Evolutionary conservation across 768 basidiomycete species (phyloP), one percentile per base, ranked within the genome.

Genomic region (Xanthoconium stramineum): DNA sequence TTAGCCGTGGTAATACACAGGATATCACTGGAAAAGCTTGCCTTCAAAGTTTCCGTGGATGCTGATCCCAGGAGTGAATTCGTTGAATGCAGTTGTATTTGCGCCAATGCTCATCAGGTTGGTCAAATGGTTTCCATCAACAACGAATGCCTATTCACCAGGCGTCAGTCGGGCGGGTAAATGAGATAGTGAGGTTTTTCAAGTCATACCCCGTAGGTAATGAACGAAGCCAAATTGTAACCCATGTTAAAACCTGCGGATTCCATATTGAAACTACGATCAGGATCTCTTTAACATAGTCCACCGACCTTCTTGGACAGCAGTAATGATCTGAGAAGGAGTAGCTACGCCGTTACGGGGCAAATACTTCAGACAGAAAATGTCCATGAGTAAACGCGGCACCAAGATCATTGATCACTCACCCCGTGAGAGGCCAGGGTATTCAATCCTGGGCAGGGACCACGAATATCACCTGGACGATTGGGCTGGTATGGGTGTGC

Each of bases 51-150:
- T 24, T 2, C 24, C 24, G 24, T 24, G 24, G 24, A 24, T 24
- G 24, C 24, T 24, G 24, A 24, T 24, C 24, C 24, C 66, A 0
- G 64, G 64, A 33, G 57, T 57, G 46, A 59, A 30, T 30, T 55
- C 19, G 43, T 19, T 29, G 0, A 57, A 32, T 12, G 47, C 55
- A 9, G 66, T 67, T 9, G 56, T 52, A 17, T 67, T 67, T 47
- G 59, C 61, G 42, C 64, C 65, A 17, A 66, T 66, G 43, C 51
- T 58, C 66, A 66, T 66, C 58, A 68, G 54, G 28, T 66, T 66
- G 14, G 65, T 67, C 55, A 67, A 45, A 24, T 65, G 65, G n/a
- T 68, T 67, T 3, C 67, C 66, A 14, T 67, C 66, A 5, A 67
- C 66, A 28, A 67, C 2, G 19, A 67, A 67, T 30, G 66, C 56